Base-by-base conservation (phyloP, 2,329 filamentous ascomycete species). In the Cytospora leucostoma region DNA sequence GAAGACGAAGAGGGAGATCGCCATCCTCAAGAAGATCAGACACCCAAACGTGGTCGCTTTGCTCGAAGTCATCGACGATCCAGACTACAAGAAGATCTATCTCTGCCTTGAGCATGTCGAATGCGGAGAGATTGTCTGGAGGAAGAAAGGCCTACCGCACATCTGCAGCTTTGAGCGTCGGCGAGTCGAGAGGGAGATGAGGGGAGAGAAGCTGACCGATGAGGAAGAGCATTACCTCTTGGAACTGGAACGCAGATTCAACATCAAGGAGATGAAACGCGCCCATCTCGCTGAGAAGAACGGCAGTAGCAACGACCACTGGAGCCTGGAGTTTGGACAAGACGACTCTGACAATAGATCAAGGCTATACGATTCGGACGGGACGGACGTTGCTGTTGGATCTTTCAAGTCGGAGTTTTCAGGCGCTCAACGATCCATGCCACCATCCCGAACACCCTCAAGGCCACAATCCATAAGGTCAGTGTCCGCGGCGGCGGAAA, bases 31-130 rank as follows among this genome's bases (percentile, higher is more conserved):
- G 77, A 99, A 99, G 80, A 96, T 96, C 60, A 89, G 94, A 35
- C 95, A 99, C 75, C 89, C 92, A n/a, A 97, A 99, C 72, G 92
- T 99, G 49, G 95, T 99, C 67, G 93, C 92, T 70, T 82, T 99
- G 47, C 84, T 98, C 67, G 95, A 99, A 78, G 93, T 99, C 71
- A 98, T 99, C 71, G 95, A 99, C 74, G 95, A 99, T 74, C 94
- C 94, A 1, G 92, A 93, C 71, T 87, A 93, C 64, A 95, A 96
- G 79, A 99, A 99, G 78, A 97, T 99, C 66, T 99, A 99, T 78
- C 94, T 99, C 78, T 92, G 98, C 21, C 84, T 99, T 51, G 95
- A 99, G 75, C 94, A 94, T 75, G 93, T 97, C 62, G 92, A 97
- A 74, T 84, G 94, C 49, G 94, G 95, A 58, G 95, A 99, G 77